phyloP scores from a whole-genome alignment of 495 filamentous ascomycete species.

The Xylaria castorea region DNA sequence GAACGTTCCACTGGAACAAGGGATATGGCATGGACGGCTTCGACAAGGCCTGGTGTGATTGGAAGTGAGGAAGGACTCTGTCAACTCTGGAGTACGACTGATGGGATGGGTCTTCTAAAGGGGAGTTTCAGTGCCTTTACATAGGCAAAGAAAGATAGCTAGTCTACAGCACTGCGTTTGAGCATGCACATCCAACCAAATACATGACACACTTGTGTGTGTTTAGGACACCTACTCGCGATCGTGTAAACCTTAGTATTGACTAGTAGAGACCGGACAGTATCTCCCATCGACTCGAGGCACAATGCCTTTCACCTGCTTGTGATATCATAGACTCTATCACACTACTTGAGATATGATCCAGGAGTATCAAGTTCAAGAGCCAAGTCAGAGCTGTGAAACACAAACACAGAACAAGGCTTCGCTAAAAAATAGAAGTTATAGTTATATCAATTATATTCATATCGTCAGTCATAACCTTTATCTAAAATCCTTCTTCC shows the following conservation, averaged over 20 bases:
- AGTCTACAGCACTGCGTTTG: background rate
- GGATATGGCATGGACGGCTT: background rate
- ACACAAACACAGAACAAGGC: no score
- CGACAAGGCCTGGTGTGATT: background rate
- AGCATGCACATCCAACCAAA: background rate
- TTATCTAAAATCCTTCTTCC: background rate
- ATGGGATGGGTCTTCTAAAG: background rate
- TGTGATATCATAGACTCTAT: background rate
- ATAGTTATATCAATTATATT: background rate
- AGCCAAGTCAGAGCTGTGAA: background rate
- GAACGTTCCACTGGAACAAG: background rate
- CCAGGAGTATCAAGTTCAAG: background rate
- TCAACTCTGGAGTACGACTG: background rate
- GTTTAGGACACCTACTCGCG: background rate
- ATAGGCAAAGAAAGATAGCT: background rate
- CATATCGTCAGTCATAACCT: background rate
- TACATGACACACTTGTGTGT: background rate
- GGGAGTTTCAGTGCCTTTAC: background rate
- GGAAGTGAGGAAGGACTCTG: background rate
- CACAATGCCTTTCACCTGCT: background rate
- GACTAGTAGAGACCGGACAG: background rate
- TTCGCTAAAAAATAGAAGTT: no score
- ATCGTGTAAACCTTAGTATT: background rate
- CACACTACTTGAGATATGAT: background rate
- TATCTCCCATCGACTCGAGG: background rate